Evolutionary conservation across 805 yeast genomes (phyloP).

Genomic region (Geotrichum ghanense): DNA sequence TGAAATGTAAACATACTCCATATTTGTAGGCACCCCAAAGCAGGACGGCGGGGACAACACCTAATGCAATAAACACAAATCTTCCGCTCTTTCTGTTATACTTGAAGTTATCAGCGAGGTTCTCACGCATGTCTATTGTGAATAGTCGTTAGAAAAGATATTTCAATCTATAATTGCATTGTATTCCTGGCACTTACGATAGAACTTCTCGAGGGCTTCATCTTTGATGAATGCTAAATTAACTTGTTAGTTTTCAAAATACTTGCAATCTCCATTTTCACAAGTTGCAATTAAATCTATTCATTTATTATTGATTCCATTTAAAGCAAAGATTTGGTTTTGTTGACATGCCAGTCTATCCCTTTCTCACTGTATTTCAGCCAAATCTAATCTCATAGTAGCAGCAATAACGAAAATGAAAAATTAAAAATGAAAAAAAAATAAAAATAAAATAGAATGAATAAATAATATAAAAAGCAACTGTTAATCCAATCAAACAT

Average conservation of each 20-base stretch:
- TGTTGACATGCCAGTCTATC: too few species aligned
- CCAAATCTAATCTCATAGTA: too few species aligned
- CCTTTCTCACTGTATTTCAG: too few species aligned
- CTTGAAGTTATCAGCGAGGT: slow-evolving; percentile 2
- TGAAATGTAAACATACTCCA: neutral
- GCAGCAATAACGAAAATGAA: too few species aligned
- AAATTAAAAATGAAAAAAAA: neutral
- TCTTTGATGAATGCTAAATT: neutral
- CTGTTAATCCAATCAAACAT: neutral
- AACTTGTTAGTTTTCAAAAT: too few species aligned
- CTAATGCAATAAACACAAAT: neutral
- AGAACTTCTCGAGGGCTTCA: slow-evolving; percentile 2
- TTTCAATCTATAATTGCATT: neutral
- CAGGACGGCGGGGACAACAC: slow-evolving; percentile 2
- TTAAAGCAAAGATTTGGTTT: too few species aligned
- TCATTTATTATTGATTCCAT: too few species aligned
- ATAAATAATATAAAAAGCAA: too few species aligned
- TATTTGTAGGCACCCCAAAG: slow-evolving; percentile 2
- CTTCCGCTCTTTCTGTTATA: slow-evolving; percentile 1
- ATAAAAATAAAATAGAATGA: neutral
- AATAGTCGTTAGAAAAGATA: neutral
- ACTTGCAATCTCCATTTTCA: too few species aligned
- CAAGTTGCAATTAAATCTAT: too few species aligned
- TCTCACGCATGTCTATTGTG: neutral
- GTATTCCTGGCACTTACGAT: slow-evolving; percentile 1